Conservation (phyloP, 2,329 filamentous ascomycete genomes). For the Fusarium sp. region DNA sequence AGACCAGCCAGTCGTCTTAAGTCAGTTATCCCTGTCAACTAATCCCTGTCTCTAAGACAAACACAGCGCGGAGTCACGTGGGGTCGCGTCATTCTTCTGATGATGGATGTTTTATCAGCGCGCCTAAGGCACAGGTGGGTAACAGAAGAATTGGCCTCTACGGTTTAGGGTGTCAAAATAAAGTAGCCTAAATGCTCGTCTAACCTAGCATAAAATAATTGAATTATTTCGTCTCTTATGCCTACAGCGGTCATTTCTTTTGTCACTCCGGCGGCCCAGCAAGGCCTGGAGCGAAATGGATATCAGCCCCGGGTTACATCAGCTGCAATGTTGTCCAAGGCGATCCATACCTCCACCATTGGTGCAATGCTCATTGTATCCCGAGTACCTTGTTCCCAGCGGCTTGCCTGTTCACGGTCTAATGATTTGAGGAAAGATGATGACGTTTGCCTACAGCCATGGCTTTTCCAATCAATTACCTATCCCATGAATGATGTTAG, state of each 20-base stretch:
- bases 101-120: neutral
- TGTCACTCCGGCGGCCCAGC: neutral
- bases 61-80: conserved; percentile 48
- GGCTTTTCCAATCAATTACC: neutral
- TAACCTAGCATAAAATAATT: too few species aligned
- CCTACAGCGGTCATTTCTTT: too few species aligned
- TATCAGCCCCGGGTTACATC: neutral
- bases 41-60: conserved; percentile 19
- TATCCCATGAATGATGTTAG: neutral
- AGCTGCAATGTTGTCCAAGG: neutral
- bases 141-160: too few species aligned
- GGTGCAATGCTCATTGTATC: neutral
- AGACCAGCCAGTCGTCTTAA: conserved; percentile 12
- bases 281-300: neutral
- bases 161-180: too few species aligned
- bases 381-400: neutral
- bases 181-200: too few species aligned
- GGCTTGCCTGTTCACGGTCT: neutral
- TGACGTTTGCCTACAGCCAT: neutral
- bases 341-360: neutral
- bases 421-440: neutral
- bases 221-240: too few species aligned
- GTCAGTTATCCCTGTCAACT: conserved; percentile 34
- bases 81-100: conserved; percentile 21
- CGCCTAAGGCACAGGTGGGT: neutral